Evolutionary conservation across 805 yeast species (phyloP), one percentile per base, ranked within the genome.

Genomic region (Sugiyamaella boreocaroliniensis): DNA sequence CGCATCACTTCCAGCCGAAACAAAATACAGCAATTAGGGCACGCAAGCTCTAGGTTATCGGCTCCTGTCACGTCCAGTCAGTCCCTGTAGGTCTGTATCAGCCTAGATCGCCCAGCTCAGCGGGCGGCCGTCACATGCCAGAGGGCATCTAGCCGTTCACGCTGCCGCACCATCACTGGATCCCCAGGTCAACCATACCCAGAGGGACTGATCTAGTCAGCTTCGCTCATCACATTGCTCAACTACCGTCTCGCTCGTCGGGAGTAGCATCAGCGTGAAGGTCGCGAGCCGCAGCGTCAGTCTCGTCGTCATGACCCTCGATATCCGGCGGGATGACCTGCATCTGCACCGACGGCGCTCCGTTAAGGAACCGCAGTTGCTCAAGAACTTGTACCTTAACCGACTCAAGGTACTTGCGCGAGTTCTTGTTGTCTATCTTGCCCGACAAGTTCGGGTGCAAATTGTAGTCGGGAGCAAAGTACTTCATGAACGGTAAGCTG

Each of bases 331-430:
- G 97, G 7, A 88, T 80, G 56, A 87, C 92, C 56, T 78, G 83
- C 95, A 90, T 89, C 59, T 87, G 85, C 8, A 93, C 98, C 60
- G 95, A 84, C 11, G 99, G 99, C 0, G 98, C 98, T 48, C 90
- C 90, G 61, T 86, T 87, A 53, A 92, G 68, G 63, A 75, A 85
- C 58, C 97, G 70, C 47, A 92, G 72, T 65, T 86, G 89, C 68
- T 92, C 97, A 61, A 90, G 67, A 26, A 89, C 78, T 57, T 86
- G 83, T 52, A 80, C 80, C 60, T 82, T 78, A 37, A 92, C 81
- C 62, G 85, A 81, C 60, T 93, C 97, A 51, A 93, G 74, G 64
- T 87, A 89, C 65, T 85, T 85, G 57, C 83, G 84, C 18, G 88
- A 75, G 68, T 92, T 92, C 64, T 85, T 86, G 70, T 92, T 92